Evolutionary conservation across 108 stramenopile species (phyloP).

Genomic region (Aureococcus anophagefferens): DNA sequence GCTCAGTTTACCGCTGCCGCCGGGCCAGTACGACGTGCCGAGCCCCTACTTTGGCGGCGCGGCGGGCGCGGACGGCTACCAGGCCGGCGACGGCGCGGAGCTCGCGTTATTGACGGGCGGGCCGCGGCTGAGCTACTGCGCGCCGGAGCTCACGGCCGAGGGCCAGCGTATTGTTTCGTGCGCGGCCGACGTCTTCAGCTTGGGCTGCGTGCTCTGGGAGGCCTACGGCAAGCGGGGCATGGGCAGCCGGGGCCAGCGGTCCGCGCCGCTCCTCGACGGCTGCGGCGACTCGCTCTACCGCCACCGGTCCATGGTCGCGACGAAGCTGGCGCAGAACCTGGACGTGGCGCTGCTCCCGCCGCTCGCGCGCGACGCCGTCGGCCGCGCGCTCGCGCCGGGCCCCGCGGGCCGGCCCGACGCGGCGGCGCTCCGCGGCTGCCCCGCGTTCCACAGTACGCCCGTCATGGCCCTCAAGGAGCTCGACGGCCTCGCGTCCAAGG

Average conservation of each 20-base stretch:
- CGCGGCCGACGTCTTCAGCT: constrained; percentile 24
- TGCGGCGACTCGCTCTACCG: background rate
- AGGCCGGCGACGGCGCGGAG: background rate
- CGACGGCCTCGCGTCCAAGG: constrained; percentile 13
- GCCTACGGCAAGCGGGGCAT: constrained; percentile 12
- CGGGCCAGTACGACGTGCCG: constrained; percentile 15
- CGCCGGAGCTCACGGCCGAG: constrained; percentile 14
- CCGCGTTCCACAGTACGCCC: constrained; percentile 7
- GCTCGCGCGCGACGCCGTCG: background rate
- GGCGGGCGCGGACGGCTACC: constrained; percentile 16
- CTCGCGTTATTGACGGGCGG: background rate
- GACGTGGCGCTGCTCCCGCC: background rate
- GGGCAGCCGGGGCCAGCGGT: too few species aligned
- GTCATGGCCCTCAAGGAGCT: constrained; percentile 26
- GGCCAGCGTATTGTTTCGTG: constrained; percentile 12
- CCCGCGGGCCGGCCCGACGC: background rate
- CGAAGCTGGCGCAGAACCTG: background rate
- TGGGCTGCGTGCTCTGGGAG: constrained; percentile 21
- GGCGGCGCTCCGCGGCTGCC: background rate
- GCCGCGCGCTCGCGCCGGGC: background rate
- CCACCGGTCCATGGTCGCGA: background rate
- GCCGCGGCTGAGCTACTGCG: constrained; percentile 21
- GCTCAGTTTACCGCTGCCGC: constrained; percentile 16
- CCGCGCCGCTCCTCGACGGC: constrained; percentile 10
- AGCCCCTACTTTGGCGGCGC: constrained; percentile 25